phyloP scores from a whole-genome alignment of 169 alveolate species.

The Amoebophrya sp. region DNA sequence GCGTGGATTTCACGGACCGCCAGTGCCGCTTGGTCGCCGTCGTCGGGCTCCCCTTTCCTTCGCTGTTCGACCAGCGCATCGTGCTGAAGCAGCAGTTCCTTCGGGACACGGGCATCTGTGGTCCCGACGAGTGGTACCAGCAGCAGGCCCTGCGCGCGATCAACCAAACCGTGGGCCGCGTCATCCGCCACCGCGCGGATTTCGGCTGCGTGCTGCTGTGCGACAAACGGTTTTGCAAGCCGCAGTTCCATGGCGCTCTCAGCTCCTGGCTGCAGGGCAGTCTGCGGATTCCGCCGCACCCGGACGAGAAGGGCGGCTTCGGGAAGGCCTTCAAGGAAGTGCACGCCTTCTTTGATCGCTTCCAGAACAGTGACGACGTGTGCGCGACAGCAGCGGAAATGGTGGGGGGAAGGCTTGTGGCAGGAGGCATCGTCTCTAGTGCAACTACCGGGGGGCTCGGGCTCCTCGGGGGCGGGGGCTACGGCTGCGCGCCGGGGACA shows the following conservation, averaged over 20 bases:
- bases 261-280: background rate
- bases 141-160: conserved; percentile 84
- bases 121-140: conserved; percentile 59
- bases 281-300: background rate
- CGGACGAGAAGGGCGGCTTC: too few relatives aligned
- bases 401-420: too few relatives aligned
- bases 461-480: too few relatives aligned
- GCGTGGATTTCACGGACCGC: conserved; percentile 82
- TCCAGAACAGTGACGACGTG: too few relatives aligned
- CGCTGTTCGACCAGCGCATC: conserved; percentile 64
- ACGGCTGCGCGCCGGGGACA: too few relatives aligned
- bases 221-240: conserved; percentile 58
- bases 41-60: conserved; percentile 82
- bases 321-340: too few relatives aligned
- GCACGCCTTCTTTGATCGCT: too few relatives aligned
- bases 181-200: conserved; percentile 82
- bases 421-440: too few relatives aligned
- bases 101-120: conserved; percentile 24
- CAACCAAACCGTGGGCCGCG: conserved; percentile 92
- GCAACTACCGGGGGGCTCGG: too few relatives aligned
- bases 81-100: conserved; percentile 68
- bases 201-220: conserved; percentile 77
- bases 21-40: conserved; percentile 74
- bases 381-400: too few relatives aligned
- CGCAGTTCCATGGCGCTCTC: background rate